phyloP scores from a whole-genome alignment of 257 asterid genomes.

The Lycium ferocissimum region DNA sequence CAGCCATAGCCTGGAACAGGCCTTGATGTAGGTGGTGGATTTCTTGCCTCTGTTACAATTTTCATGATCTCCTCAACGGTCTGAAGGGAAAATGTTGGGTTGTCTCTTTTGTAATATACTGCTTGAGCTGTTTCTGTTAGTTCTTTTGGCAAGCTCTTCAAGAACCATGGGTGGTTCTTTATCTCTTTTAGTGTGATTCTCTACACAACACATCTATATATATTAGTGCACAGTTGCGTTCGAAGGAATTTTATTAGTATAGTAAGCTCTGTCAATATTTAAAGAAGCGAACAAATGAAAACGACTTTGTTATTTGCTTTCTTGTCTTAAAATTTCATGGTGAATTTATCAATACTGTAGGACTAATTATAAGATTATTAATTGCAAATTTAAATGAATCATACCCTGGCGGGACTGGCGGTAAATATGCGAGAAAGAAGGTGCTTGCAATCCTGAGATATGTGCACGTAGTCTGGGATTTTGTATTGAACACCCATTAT shows the following conservation, averaged over 20 bases:
- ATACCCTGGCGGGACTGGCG: constrained; percentile 57
- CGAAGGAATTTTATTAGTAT: no score
- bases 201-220: constrained; percentile 36
- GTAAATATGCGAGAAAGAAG: constrained; percentile 64
- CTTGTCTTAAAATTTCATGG: background rate
- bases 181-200: constrained; percentile 64
- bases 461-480: constrained; percentile 65
- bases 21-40: constrained; percentile 50
- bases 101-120: constrained; percentile 54
- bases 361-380: background rate
- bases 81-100: constrained; percentile 67
- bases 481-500: constrained; percentile 62
- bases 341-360: background rate
- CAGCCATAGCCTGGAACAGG: constrained; percentile 53
- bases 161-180: constrained; percentile 67
- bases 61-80: constrained; percentile 75
- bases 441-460: constrained; percentile 69
- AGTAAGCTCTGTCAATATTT: background rate
- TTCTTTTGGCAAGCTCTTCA: constrained; percentile 73
- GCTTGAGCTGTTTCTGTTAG: constrained; percentile 66
- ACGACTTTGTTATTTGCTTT: background rate
- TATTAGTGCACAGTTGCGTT: background rate
- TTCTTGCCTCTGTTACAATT: constrained; percentile 67
- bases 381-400: background rate
- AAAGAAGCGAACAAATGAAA: background rate